phyloP scores from a whole-genome alignment of 2,329 filamentous ascomycete genomes.

The Hymenoscyphus infarciens region DNA sequence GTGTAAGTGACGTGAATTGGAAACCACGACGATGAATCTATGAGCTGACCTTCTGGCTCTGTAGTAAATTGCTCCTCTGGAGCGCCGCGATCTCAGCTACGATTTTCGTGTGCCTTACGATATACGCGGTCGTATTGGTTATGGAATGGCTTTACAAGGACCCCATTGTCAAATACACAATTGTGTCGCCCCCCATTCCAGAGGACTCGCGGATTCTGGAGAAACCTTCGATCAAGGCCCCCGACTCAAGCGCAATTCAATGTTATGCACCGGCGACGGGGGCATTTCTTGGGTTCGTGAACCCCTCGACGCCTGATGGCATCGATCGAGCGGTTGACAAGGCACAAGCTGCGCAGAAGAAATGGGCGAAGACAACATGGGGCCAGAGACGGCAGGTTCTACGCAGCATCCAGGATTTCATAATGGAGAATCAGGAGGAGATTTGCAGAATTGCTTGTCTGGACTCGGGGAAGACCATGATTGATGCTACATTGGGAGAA shows the following conservation, averaged over 20 bases:
- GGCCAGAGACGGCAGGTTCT: conserved; percentile 74
- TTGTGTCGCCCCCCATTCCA: conserved; percentile 60
- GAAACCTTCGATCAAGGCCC: conserved; percentile 58
- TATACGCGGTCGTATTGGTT: conserved; percentile 25
- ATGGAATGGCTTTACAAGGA: conserved; percentile 34
- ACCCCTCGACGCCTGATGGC: conserved; percentile 69
- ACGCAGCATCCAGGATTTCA: conserved; percentile 72
- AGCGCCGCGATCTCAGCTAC: conserved; percentile 21
- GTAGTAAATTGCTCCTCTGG: conserved; percentile 26
- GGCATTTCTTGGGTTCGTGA: conserved; percentile 72
- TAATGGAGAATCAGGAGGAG: conserved; percentile 83
- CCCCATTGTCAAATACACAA: conserved; percentile 53
- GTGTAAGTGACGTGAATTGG: conserved; percentile 25
- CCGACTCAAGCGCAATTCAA: conserved; percentile 66
- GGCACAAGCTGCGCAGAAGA: conserved; percentile 68
- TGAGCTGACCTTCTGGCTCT: neutral
- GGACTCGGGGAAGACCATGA: conserved; percentile 93
- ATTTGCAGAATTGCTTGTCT: conserved; percentile 84
- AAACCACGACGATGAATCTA: no score
- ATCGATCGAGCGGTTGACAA: conserved; percentile 77
- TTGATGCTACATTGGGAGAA: conserved; percentile 91
- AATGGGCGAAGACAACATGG: conserved; percentile 78
- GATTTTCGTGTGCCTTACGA: conserved; percentile 21
- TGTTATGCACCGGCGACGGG: conserved; percentile 91
- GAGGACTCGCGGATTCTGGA: conserved; percentile 56